phyloP scores from a whole-genome alignment of 2,329 filamentous ascomycete species.

The Hirsutella thompsonii region DNA sequence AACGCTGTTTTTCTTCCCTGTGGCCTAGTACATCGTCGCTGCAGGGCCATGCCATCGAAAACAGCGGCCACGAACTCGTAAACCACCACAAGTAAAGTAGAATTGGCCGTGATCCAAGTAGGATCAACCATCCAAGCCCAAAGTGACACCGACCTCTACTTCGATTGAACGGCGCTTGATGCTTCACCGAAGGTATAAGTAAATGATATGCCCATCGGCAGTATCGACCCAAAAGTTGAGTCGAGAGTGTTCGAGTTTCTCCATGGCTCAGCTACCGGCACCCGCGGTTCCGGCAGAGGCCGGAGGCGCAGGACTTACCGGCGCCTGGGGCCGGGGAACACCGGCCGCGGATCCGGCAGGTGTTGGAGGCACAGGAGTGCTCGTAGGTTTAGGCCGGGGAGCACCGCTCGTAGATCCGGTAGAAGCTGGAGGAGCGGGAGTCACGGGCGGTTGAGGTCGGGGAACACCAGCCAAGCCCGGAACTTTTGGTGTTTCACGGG shows the following conservation, averaged over 20 bases:
- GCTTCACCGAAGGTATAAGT: too few relatives aligned
- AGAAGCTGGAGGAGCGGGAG: slow-evolving; percentile 20
- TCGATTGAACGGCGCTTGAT: not conserved
- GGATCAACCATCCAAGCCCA: too few relatives aligned
- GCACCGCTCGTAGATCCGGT: slow-evolving; percentile 14
- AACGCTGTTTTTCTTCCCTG: not conserved
- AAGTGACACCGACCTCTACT: not conserved
- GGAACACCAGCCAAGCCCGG: slow-evolving; percentile 20
- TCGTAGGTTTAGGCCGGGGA: too few relatives aligned
- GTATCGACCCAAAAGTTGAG: not conserved
- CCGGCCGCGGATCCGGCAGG: slow-evolving; percentile 17
- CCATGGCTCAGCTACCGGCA: slow-evolving; percentile 13
- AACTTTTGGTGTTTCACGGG: slow-evolving; percentile 18
- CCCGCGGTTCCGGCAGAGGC: slow-evolving; percentile 15
- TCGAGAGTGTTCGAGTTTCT: too few relatives aligned
- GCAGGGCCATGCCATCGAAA: too few relatives aligned
- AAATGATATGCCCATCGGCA: not conserved
- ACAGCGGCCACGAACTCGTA: too few relatives aligned
- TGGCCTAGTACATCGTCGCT: too few relatives aligned
- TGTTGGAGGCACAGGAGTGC: slow-evolving; percentile 20
- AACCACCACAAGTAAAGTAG: too few relatives aligned
- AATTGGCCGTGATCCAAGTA: too few relatives aligned
- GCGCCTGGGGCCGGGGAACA: slow-evolving; percentile 18
- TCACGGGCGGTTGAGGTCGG: slow-evolving; percentile 17
- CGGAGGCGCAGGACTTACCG: slow-evolving; percentile 18